Evolutionary conservation across 2,329 filamentous ascomycete genomes (phyloP), one percentile per base, ranked within the genome.

Genomic region (Aspergillus sp.): DNA sequence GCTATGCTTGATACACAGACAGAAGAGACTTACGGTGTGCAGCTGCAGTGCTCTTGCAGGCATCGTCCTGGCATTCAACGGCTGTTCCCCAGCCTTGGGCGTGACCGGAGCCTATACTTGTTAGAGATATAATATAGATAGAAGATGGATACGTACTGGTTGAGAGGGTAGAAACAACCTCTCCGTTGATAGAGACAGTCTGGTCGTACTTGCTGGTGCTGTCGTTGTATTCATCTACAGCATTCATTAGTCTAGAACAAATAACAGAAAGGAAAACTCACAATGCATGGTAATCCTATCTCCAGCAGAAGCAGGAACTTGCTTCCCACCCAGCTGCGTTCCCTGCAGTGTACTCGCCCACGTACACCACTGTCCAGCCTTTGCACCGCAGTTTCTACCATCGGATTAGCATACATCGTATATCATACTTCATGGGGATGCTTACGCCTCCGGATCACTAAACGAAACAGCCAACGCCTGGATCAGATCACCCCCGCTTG

Each of bases 51-150:
- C 52, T 53, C 11, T 60, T 33, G 29, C 56, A 62, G 6, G 58
- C 53, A 13, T 55, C 42, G 10, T 56, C 58, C 48, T 63, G 59
- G 39, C 60, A 63, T 37, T 64, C 61, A 2, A 61, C 58, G 7
- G 61, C 61, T 0, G 61, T 63, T 10, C 60, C 61, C 54, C 57
- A 65, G 12, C 60, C 61, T 36, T 62, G 51, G 5, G 61, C 61
- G 7, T 61, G 35, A 1, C 61, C 61, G 26, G 58, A 62, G 10
- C 41, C 57, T 55, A 13, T 27, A 9, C 19, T 19, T 19, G 19
- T 19, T 19, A 19, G 19, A 19, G 2, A 19, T 19, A 19, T 19
- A 19, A 19, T 19, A 19, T 19, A 19, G 19, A 19, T 19, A 12
- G n/a, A 6, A 1, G 19, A 28, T 3, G n/a, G 3, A 12, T 10